Percentiles rank a stretch among this genome's conserved stretches.
These are phyloP conservation scores for Phalaenopsis hybrid DNA, from an alignment of 116 monocot genomes.

Conservation along the genomic window DNA sequence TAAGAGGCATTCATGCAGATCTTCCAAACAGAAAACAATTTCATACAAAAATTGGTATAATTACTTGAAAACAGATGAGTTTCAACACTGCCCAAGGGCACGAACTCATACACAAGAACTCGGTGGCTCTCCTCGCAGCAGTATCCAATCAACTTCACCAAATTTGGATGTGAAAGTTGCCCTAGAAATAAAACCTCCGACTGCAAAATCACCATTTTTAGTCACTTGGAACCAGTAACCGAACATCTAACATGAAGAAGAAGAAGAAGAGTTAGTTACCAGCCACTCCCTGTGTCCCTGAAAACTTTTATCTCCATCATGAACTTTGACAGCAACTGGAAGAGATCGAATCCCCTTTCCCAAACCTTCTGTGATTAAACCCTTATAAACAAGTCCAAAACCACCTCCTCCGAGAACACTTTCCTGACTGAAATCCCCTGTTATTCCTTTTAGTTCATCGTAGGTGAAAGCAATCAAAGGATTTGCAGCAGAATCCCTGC, in stretches of 20 bases:
- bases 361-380: constrained; percentile 43
- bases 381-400: constrained; percentile 81
- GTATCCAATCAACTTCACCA: constrained; percentile 82
- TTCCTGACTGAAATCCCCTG: constrained; percentile 61
- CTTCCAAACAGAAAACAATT: background rate
- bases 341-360: constrained; percentile 42
- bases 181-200: constrained; percentile 87
- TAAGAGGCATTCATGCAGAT: background rate
- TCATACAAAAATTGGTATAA: background rate
- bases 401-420: constrained; percentile 68
- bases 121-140: constrained; percentile 82
- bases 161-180: constrained; percentile 85
- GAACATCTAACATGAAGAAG: background rate
- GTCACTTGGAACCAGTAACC: background rate
- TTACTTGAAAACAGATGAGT: constrained; percentile 74
- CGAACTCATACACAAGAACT: constrained; percentile 76
- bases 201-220: constrained; percentile 21
- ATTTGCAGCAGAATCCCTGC: constrained; percentile 21
- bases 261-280: constrained; percentile 27
- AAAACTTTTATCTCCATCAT: constrained; percentile 65
- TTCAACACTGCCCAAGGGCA: constrained; percentile 76
- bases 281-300: constrained; percentile 98
- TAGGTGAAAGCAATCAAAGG: constrained; percentile 52
- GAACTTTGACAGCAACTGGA: constrained; percentile 84
- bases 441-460: constrained; percentile 53